A percentile compares a stretch with the other conserved stretches of the same genome.
phyloP scores from a whole-genome alignment of 805 yeast genomes.

The Metschnikowia bowlesiae region DNA sequence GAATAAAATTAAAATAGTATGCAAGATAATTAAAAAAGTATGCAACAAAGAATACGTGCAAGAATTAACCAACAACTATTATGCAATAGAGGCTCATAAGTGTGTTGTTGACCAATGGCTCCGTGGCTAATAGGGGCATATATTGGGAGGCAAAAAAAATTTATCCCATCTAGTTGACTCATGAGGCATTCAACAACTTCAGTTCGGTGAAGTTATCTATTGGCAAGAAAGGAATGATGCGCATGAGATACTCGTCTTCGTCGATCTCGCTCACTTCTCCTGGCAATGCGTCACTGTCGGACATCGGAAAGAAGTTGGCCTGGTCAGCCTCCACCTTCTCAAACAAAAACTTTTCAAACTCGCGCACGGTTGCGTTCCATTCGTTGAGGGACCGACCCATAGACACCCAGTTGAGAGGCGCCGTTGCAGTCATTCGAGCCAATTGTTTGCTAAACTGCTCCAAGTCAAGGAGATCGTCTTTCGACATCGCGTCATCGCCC shows the following conservation, averaged over 20 bases:
- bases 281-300: neutral
- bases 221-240: constrained; percentile 37
- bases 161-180: neutral
- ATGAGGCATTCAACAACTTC: constrained; percentile 17
- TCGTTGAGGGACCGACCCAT: constrained; percentile 51
- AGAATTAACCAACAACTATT: too few species aligned
- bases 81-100: too few species aligned
- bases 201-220: constrained; percentile 26
- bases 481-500: constrained; percentile 12
- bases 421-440: neutral
- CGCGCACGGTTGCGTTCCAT: constrained; percentile 44
- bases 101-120: too few species aligned
- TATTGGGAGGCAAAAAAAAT: neutral
- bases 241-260: constrained; percentile 33
- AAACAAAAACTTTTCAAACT: constrained; percentile 40
- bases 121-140: neutral
- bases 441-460: constrained; percentile 1
- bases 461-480: constrained; percentile 8
- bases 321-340: constrained; percentile 21
- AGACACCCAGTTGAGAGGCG: constrained; percentile 4
- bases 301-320: constrained; percentile 9
- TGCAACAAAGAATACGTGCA: too few species aligned
- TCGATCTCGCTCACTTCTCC: constrained; percentile 14
- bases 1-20: too few species aligned
- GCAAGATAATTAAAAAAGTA: too few species aligned